These are phyloP conservation scores for Lepidopterella palustris DNA, from an alignment of 495 filamentous ascomycete species.

Conservation along the genomic window DNA sequence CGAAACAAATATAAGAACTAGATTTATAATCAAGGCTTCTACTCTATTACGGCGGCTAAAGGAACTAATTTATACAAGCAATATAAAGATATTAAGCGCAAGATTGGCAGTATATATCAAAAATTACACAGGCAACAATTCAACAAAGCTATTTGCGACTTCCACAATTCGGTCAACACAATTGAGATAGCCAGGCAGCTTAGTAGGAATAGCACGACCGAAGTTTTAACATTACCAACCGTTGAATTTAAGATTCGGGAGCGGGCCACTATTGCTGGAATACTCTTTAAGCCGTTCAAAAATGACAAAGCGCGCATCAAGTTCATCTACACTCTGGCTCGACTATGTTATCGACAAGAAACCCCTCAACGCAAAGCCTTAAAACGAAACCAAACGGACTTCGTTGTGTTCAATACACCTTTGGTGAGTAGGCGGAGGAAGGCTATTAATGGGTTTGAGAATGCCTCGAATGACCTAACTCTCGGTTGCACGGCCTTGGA, in stretches of 20 bases:
- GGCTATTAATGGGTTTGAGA: neutral
- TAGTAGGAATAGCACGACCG: slow-evolving; percentile 10
- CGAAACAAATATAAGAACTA: slow-evolving; percentile 5
- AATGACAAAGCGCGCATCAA: slow-evolving; percentile 8
- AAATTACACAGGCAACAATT: slow-evolving; percentile 6
- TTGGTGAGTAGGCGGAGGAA: neutral
- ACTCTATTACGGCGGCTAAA: slow-evolving; percentile 7
- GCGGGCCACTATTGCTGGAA: slow-evolving; percentile 10
- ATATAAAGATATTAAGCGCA: slow-evolving; percentile 2
- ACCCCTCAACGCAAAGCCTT: slow-evolving; percentile 7
- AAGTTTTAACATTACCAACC: slow-evolving; percentile 14
- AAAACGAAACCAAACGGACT: slow-evolving; percentile 3
- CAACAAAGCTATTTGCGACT: slow-evolving; percentile 15
- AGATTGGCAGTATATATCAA: slow-evolving; percentile 14
- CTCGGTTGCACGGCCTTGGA: neutral
- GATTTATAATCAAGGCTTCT: slow-evolving; percentile 9
- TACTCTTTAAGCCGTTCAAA: slow-evolving; percentile 20
- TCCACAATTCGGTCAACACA: slow-evolving; percentile 14
- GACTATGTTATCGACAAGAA: slow-evolving; percentile 10
- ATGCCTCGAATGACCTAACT: neutral
- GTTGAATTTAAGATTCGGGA: slow-evolving; percentile 15
- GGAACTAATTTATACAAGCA: slow-evolving; percentile 13
- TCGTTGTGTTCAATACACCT: neutral
- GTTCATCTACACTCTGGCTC: slow-evolving; percentile 9
- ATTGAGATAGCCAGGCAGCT: slow-evolving; percentile 20